Base-by-base conservation (phyloP, 495 filamentous ascomycete species). In the Diplogelasinospora grovesii region DNA sequence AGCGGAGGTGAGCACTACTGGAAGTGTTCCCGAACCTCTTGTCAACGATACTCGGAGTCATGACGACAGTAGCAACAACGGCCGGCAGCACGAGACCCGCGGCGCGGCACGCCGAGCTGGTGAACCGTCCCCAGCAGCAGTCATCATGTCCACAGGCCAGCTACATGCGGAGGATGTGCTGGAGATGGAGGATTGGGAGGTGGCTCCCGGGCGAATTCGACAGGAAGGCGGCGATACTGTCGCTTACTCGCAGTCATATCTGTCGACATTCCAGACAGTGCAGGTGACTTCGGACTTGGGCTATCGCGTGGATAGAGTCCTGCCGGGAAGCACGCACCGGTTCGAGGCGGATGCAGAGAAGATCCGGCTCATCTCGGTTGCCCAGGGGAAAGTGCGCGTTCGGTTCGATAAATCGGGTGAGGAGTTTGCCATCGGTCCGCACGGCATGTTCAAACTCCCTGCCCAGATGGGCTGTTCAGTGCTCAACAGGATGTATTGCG, bases 181-280 rank as follows among this genome's bases (percentile, higher is more conserved):
- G n/a, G n/a, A n/a, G n/a, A n/a, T n/a, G n/a, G 39, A 41, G 26
- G 45, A 58, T 9, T 55, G 52, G 52, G 52, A 55, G 16, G 8
- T 57, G 1, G 53, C 53, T 3, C 53, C 53, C 0, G 53, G 53
- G 5, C 40, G 50, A 2, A 42, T 57, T 31, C 26, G 33, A 1
- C 50, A 52, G 15, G 9, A 4, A 36, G 5, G 39, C 34, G 2
- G 28, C 27, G 2, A 46, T 1, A 24, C 43, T 7, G 49, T 65
- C 14, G 63, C 61, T 13, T 68, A 58, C 44, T 70, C 66, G 9
- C 63, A 61, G n/a, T 32, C 65, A 5, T 68, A 54, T 41, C 52
- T 68, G 5, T 42, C 53, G 3, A 50, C 52, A 21, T 44, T 47
- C 26, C 43, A 59, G 8, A 38, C 40, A 0, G 47, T 63, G 4